A percentile compares a stretch with the other conserved stretches of the same genome.
Evolutionary conservation across 177 flowering plant genomes (phyloP).

Genomic region (Vitis hybrid): DNA sequence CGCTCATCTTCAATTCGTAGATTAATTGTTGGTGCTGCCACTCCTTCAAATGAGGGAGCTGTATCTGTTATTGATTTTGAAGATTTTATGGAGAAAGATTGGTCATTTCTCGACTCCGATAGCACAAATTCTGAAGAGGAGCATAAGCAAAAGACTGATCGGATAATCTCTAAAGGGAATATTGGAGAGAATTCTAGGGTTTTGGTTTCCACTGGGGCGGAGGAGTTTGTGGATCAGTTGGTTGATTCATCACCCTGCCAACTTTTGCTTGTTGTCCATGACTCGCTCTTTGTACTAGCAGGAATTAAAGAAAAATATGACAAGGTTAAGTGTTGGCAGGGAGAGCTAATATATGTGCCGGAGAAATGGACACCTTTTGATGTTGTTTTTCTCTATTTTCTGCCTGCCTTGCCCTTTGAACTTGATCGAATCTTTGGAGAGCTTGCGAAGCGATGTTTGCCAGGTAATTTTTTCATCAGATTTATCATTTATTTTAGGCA

Average conservation of each 20-base stretch:
- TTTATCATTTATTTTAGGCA: not conserved
- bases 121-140: slow-evolving; percentile 30
- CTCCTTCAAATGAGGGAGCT: slow-evolving; percentile 37
- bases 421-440: slow-evolving; percentile 51
- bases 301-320: slow-evolving; percentile 75
- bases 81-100: slow-evolving; percentile 73
- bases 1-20: not conserved
- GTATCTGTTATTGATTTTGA: slow-evolving; percentile 50
- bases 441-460: slow-evolving; percentile 48
- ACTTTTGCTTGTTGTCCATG: slow-evolving; percentile 70
- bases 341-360: slow-evolving; percentile 65
- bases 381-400: slow-evolving; percentile 66
- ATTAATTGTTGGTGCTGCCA: slow-evolving; percentile 9
- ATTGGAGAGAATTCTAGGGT: slow-evolving; percentile 53
- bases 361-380: slow-evolving; percentile 81
- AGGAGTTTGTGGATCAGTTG: slow-evolving; percentile 63
- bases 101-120: slow-evolving; percentile 80
- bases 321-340: slow-evolving; percentile 85
- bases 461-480: slow-evolving; percentile 42
- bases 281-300: slow-evolving; percentile 69
- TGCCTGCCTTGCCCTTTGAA: slow-evolving; percentile 70
- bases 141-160: slow-evolving; percentile 29
- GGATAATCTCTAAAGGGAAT: slow-evolving; percentile 58
- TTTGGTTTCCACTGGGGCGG: slow-evolving; percentile 69
- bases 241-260: slow-evolving; percentile 39